Evolutionary conservation across 208 protist genomes (phyloP).

Genomic region (Dictyostelium gargantuum): DNA sequence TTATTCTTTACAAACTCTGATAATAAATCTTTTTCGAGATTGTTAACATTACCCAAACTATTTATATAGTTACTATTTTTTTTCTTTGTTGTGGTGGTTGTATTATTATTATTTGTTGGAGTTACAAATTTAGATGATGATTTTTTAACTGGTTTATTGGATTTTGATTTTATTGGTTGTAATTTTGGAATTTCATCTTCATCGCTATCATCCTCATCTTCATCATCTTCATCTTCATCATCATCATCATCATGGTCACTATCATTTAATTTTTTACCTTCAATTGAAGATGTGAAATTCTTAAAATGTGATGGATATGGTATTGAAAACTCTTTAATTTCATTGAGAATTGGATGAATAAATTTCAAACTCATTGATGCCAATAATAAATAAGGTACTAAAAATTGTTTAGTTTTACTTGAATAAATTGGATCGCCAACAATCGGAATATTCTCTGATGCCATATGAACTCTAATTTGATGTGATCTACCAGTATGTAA

Average conservation of each 20-base stretch:
- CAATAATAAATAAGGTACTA: slow-evolving; percentile 41
- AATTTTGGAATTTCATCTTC: neutral
- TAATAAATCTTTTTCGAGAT: neutral
- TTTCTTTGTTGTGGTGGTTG: neutral
- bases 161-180: neutral
- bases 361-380: slow-evolving; percentile 29
- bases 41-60: neutral
- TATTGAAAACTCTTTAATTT: slow-evolving; percentile 18
- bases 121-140: neutral
- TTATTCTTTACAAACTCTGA: neutral
- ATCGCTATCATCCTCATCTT: neutral
- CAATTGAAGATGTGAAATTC: slow-evolving; percentile 24
- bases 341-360: slow-evolving; percentile 10
- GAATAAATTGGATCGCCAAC: slow-evolving; percentile 67
- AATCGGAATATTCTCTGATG: slow-evolving; percentile 7
- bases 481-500: slow-evolving; percentile 65
- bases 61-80: neutral
- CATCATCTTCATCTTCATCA: neutral
- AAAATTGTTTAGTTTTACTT: slow-evolving; percentile 20
- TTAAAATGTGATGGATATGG: slow-evolving; percentile 26
- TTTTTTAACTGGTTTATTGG: neutral
- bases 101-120: neutral
- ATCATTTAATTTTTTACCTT: neutral
- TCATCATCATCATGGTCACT: neutral
- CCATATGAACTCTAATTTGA: slow-evolving; percentile 63